These are phyloP conservation scores for Amanita inopinata DNA, from an alignment of 768 basidiomycete genomes.

Conservation along the genomic window DNA sequence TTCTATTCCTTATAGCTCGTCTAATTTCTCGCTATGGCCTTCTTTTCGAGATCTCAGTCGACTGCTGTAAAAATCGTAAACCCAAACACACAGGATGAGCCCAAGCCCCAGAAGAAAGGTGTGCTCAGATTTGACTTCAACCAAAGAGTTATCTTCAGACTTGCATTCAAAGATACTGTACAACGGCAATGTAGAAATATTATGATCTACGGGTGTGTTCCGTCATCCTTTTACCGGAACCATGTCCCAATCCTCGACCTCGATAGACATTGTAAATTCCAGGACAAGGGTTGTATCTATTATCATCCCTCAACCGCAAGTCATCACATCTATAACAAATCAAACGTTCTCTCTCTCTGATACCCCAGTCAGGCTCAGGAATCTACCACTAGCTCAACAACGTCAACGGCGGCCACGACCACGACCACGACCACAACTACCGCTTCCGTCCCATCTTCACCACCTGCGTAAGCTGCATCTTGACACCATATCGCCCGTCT, in stretches of 20 bases:
- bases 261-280: constrained; percentile 68
- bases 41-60: constrained; percentile 57
- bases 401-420: background rate
- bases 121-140: constrained; percentile 14
- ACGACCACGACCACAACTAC: background rate
- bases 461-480: constrained; percentile 17
- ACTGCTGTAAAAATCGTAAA: constrained; percentile 65
- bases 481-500: constrained; percentile 18
- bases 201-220: constrained; percentile 74
- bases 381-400: background rate
- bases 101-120: constrained; percentile 48
- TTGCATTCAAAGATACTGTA: constrained; percentile 45
- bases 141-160: background rate
- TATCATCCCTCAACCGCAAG: constrained; percentile 54
- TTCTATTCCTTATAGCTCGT: background rate
- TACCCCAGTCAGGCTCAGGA: background rate
- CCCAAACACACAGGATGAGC: constrained; percentile 39
- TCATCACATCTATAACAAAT: constrained; percentile 21
- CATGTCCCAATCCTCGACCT: background rate
- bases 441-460: background rate
- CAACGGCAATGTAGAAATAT: constrained; percentile 87
- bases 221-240: background rate
- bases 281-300: constrained; percentile 81
- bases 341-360: background rate
- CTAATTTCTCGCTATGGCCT: constrained; percentile 39